Evolutionary conservation across 805 yeast species (phyloP).

Genomic region (Komagataella pastoris): DNA sequence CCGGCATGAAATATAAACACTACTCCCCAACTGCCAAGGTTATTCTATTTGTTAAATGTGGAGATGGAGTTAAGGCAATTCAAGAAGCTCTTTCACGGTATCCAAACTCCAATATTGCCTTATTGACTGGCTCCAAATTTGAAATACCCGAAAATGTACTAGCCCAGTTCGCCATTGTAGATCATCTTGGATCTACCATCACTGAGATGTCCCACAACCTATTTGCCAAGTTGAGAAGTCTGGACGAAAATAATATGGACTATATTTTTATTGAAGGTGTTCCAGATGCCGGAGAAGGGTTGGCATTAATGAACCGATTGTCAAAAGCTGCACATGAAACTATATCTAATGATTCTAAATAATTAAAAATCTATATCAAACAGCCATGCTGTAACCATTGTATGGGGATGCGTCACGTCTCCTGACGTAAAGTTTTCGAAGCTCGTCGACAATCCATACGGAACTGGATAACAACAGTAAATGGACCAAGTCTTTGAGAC

Average conservation of each 20-base stretch:
- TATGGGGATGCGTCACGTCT: neutral
- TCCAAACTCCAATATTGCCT: slow-evolving; percentile 27
- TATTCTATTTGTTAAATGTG: slow-evolving; percentile 41
- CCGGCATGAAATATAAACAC: slow-evolving; percentile 96
- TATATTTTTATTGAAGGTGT: slow-evolving; percentile 78
- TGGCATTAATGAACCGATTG: slow-evolving; percentile 89
- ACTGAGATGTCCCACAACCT: slow-evolving; percentile 61
- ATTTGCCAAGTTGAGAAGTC: slow-evolving; percentile 59
- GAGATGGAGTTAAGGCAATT: slow-evolving; percentile 19
- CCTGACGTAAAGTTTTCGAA: slow-evolving; percentile 36
- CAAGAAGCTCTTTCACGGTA: slow-evolving; percentile 3
- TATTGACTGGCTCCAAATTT: slow-evolving; percentile 31
- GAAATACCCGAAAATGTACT: slow-evolving; percentile 7
- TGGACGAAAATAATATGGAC: slow-evolving; percentile 59
- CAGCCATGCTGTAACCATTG: slow-evolving; percentile 2
- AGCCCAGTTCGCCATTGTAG: slow-evolving; percentile 13
- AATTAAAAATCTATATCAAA: neutral
- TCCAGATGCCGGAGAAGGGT: slow-evolving; percentile 62
- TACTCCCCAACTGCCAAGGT: slow-evolving; percentile 88
- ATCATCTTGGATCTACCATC: slow-evolving; percentile 31
- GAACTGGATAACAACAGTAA: slow-evolving; percentile 56
- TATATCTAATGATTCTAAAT: slow-evolving; percentile 3
- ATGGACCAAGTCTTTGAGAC: slow-evolving; percentile 53
- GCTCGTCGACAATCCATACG: slow-evolving; percentile 79
- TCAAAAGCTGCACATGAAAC: slow-evolving; percentile 63